These are phyloP conservation scores for Cucurbitaria berberidis DNA, from an alignment of 2,329 filamentous ascomycete genomes.

Conservation along the genomic window DNA sequence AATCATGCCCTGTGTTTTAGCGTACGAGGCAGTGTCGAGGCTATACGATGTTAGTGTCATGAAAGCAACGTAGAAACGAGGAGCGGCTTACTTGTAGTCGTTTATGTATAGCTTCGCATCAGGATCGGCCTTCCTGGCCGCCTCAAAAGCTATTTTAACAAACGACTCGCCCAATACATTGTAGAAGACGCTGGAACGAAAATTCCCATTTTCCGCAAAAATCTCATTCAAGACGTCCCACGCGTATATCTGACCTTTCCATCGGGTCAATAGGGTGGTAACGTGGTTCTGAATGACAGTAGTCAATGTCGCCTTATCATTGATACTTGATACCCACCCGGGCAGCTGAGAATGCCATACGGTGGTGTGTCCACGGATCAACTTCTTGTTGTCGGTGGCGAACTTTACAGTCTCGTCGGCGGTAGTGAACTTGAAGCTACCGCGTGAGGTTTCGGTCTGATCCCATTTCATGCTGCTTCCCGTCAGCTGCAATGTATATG, in stretches of 20 bases:
- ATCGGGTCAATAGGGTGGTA: constrained; percentile 62
- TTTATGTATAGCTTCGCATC: constrained; percentile 77
- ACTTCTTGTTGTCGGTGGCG: constrained; percentile 62
- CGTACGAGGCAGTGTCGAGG: constrained; percentile 65
- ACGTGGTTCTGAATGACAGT: constrained; percentile 67
- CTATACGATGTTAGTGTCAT: constrained; percentile 50
- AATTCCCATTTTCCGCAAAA: constrained; percentile 65
- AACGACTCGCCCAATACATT: constrained; percentile 74
- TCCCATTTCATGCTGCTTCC: constrained; percentile 70
- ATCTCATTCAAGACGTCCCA: constrained; percentile 73
- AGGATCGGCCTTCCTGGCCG: constrained; percentile 71
- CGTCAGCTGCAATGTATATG: neutral
- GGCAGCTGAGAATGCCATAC: constrained; percentile 65
- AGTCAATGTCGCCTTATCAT: constrained; percentile 61
- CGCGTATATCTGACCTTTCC: constrained; percentile 68
- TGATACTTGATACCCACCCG: constrained; percentile 64
- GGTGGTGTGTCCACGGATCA: constrained; percentile 70
- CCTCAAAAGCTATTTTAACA: constrained; percentile 73
- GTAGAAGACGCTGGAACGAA: constrained; percentile 69
- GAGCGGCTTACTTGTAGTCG: constrained; percentile 59
- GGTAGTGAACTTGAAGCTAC: constrained; percentile 57
- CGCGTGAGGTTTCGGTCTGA: constrained; percentile 55
- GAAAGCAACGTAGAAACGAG: neutral
- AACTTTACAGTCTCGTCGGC: constrained; percentile 66
- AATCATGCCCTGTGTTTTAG: constrained; percentile 66